Evolutionary conservation across 768 basidiomycete species (phyloP), one percentile per base, ranked within the genome.

Genomic region (Tricholoma hemisulphureum): DNA sequence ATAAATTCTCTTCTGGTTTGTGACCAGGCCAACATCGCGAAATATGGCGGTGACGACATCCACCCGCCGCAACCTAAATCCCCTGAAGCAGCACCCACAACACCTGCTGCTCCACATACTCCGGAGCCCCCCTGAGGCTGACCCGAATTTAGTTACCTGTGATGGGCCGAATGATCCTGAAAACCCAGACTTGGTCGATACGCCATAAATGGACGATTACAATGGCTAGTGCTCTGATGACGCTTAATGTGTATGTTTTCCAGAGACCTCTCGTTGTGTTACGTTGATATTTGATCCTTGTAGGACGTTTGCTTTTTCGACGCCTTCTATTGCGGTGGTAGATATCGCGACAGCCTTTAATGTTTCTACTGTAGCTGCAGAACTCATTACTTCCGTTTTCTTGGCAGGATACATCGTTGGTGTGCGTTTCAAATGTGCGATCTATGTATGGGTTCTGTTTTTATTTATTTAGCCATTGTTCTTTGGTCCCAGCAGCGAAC

Each of bases 401-500:
- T 70, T 85, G 14, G 63, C 81, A 18, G 84, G 84, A 32, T 84
- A 82, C 62, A 77, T 77, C 11, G 65, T 80, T 50, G 81, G 80
- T 14, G 79, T 79, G 55, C 21, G 78, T 73, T 45, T 58, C 23
- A 50, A 24, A 46, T 24, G 29, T 20, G 11, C 7, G 26, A 7
- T n/a, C n/a, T 24, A n/a, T n/a, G n/a, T 10, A 20, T 14, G 6
- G 21, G 1, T 20, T 13, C 3, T 6, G 4, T 50, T 59, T 20
- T 48, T 53, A 48, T 41, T n/a, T 57, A 1, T 46, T 14, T 60
- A 80, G 75, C 83, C 84, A 13, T 61, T 81, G 2, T 71, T 83
- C 39, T 87, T 82, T 83, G 85, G 85, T 1, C 84, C 85, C 4
- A 78, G 84, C 6, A 83, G 81, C 39, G 86, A 88, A 66, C 74